A percentile compares a stretch with the other conserved stretches of the same genome.
phyloP scores from a whole-genome alignment of 768 basidiomycete genomes.

The Collybiopsis luxurians region DNA sequence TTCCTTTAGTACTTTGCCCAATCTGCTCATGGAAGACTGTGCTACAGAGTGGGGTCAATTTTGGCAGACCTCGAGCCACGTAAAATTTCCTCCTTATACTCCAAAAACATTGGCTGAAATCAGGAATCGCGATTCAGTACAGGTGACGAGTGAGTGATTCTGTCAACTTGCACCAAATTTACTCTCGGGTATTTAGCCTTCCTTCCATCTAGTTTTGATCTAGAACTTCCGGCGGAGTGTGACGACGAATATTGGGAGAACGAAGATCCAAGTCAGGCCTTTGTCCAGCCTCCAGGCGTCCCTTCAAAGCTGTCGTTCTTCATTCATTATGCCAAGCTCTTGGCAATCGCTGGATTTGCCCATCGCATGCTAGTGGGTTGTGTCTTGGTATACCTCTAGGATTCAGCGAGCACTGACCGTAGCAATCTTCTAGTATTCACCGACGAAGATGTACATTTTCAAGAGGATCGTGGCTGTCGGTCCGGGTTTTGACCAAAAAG shows the following conservation, averaged over 20 bases:
- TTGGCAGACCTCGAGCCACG: conserved; percentile 50
- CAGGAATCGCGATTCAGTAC: conserved; percentile 73
- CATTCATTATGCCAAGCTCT: conserved; percentile 3
- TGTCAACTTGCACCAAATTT: no score
- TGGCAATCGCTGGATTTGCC: conserved; percentile 1
- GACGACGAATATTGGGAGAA: conserved; percentile 42
- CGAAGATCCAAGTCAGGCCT: conserved; percentile 13
- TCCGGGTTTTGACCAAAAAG: not conserved
- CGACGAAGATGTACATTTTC: not conserved
- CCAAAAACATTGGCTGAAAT: conserved; percentile 21
- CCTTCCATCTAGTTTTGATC: conserved; percentile 29
- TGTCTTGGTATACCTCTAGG: not conserved
- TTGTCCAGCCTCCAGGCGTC: conserved; percentile 9
- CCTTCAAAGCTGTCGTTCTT: conserved; percentile 7
- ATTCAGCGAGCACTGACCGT: not conserved
- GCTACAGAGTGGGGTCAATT: conserved; percentile 1
- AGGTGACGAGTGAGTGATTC: conserved; percentile 31
- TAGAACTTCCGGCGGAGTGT: conserved; percentile 48
- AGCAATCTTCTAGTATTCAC: not conserved
- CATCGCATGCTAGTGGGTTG: conserved; percentile 3
- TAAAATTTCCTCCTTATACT: no score
- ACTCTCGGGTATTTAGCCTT: no score
- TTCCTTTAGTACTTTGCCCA: conserved; percentile 60
- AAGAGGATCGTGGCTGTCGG: not conserved
- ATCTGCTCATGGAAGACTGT: conserved; percentile 31